A percentile compares a stretch with the other conserved stretches of the same genome.
Evolutionary conservation across 2,329 filamentous ascomycete species (phyloP).

Genomic region (Triangularia setosa): DNA sequence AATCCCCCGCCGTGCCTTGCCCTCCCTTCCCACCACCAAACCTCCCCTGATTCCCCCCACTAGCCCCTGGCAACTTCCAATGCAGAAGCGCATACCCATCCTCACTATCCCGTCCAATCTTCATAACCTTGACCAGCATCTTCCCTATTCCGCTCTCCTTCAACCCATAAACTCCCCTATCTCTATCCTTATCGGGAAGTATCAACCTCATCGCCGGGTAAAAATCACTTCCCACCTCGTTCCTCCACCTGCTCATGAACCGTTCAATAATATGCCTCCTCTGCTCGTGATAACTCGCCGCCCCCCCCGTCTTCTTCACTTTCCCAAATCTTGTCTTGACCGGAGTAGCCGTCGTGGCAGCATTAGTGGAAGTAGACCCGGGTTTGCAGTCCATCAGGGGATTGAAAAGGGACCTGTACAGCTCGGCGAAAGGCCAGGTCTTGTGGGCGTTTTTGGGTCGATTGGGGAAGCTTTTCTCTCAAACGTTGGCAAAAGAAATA

Average conservation of each 20-base stretch:
- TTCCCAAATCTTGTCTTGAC: slow-evolving; percentile 31
- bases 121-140: slow-evolving; percentile 85
- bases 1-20: slow-evolving; percentile 73
- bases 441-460: slow-evolving; percentile 75
- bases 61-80: slow-evolving; percentile 71
- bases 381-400: slow-evolving; percentile 76
- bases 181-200: slow-evolving; percentile 85
- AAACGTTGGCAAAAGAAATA: neutral
- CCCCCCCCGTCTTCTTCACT: slow-evolving; percentile 27
- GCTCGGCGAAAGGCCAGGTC: slow-evolving; percentile 76
- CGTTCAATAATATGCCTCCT: slow-evolving; percentile 76
- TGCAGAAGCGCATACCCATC: slow-evolving; percentile 82
- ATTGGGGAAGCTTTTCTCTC: slow-evolving; percentile 64
- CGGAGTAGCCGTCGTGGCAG: slow-evolving; percentile 39
- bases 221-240: slow-evolving; percentile 85
- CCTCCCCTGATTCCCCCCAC: neutral
- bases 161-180: slow-evolving; percentile 86
- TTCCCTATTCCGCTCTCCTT: slow-evolving; percentile 92
- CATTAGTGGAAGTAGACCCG: slow-evolving; percentile 45
- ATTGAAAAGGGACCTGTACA: slow-evolving; percentile 77
- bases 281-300: slow-evolving; percentile 69
- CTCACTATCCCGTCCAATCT: slow-evolving; percentile 85
- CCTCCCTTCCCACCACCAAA: slow-evolving; percentile 36
- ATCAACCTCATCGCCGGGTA: slow-evolving; percentile 91
- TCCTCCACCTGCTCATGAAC: slow-evolving; percentile 83